A percentile compares a stretch with the other conserved stretches of the same genome.
phyloP scores from a whole-genome alignment of 148 eudicot species.

The Rhododendron ovatum region DNA sequence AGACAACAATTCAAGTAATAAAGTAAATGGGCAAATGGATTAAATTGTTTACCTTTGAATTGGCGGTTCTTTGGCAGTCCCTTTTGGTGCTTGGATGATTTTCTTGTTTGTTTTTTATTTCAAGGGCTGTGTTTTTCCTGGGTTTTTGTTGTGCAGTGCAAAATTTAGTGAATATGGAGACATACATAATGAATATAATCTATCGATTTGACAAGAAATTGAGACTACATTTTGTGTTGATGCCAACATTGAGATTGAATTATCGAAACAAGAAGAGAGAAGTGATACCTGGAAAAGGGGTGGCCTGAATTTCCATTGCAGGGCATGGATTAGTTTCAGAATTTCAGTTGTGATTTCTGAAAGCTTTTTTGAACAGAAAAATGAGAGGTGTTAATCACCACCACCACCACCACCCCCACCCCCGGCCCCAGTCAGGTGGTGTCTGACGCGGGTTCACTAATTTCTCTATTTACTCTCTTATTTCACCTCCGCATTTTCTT shows the following conservation, averaged over 20 bases:
- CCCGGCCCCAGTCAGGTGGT: too few species aligned
- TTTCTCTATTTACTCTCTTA: too few species aligned
- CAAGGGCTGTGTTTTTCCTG: slow-evolving; percentile 16
- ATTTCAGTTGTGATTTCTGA: not conserved
- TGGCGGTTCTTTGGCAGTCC: slow-evolving; percentile 14
- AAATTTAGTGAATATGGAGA: too few species aligned
- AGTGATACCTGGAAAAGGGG: slow-evolving; percentile 2
- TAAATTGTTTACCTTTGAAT: slow-evolving; percentile 6
- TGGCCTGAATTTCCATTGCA: slow-evolving; percentile 7
- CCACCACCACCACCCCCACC: too few species aligned
- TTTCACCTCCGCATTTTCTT: too few species aligned
- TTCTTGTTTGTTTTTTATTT: slow-evolving; percentile 21
- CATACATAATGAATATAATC: too few species aligned
- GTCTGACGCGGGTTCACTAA: too few species aligned
- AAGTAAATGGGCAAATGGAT: not conserved
- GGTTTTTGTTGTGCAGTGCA: not conserved
- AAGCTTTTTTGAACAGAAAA: not conserved
- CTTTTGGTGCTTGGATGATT: slow-evolving; percentile 10
- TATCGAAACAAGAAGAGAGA: not conserved
- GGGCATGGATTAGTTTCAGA: not conserved
- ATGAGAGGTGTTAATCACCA: too few species aligned
- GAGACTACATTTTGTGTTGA: not conserved
- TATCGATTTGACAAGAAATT: not conserved
- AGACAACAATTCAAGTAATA: not conserved
- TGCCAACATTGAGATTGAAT: not conserved